Evolutionary conservation across 495 filamentous ascomycete genomes (phyloP).

Genomic region (Talaromyces ruber): DNA sequence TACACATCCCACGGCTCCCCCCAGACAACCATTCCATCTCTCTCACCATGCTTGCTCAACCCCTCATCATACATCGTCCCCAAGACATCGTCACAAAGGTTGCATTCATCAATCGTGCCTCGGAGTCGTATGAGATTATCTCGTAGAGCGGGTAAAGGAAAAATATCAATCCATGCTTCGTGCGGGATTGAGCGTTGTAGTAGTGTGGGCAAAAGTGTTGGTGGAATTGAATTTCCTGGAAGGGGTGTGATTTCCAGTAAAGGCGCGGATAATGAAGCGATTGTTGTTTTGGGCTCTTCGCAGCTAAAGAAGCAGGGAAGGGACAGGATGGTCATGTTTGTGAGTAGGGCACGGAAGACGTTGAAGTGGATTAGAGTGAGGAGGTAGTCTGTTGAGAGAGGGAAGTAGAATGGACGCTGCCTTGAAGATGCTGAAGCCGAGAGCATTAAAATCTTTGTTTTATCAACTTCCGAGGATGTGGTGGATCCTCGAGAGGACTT

Average conservation of each 20-base stretch:
- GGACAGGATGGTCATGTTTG: constrained; percentile 13
- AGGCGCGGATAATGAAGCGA: constrained; percentile 10
- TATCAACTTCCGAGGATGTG: not conserved
- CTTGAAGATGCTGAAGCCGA: not conserved
- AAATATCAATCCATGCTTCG: constrained; percentile 19
- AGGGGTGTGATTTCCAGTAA: constrained; percentile 4
- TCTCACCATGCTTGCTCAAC: constrained; percentile 8
- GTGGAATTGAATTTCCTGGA: not conserved
- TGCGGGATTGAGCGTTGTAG: constrained; percentile 9
- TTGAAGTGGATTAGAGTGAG: constrained; percentile 36
- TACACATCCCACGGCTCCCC: constrained; percentile 18
- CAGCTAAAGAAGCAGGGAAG: constrained; percentile 9
- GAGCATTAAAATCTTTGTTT: not conserved
- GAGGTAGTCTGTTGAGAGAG: constrained; percentile 9
- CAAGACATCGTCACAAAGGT: constrained; percentile 17
- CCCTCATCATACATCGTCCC: constrained; percentile 13
- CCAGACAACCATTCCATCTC: constrained; percentile 20
- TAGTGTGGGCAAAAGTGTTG: constrained; percentile 5
- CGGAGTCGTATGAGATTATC: constrained; percentile 19
- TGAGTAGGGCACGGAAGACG: constrained; percentile 60
- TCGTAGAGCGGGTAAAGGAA: constrained; percentile 22
- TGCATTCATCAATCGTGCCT: constrained; percentile 11
- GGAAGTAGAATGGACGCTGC: constrained; percentile 6
- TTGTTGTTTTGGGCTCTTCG: constrained; percentile 6
- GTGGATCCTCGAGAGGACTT: not conserved